Percentiles rank a stretch among this genome's conserved stretches.
phyloP scores from a whole-genome alignment of 2,329 filamentous ascomycete species.

The Chrysosporium keratinophilum region DNA sequence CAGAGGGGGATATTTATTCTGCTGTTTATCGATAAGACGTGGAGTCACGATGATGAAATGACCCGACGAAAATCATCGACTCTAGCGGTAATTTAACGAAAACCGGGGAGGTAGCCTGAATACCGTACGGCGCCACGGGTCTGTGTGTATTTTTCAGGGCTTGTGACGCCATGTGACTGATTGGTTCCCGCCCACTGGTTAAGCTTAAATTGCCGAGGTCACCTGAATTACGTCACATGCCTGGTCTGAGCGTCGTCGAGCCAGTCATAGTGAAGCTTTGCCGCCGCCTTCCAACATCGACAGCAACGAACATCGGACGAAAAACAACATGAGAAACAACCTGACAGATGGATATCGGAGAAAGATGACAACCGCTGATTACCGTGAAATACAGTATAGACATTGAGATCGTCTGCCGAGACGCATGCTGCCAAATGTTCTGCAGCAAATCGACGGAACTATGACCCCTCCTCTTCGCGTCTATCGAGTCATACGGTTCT shows the following conservation, averaged over 20 bases:
- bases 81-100: too few species aligned
- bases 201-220: constrained; percentile 5
- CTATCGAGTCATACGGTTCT: too few species aligned
- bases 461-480: too few species aligned
- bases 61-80: background rate
- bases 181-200: constrained; percentile 1
- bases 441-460: background rate
- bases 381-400: too few species aligned
- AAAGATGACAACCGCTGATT: too few species aligned
- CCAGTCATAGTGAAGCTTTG: background rate
- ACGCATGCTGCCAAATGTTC: background rate
- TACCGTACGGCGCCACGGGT: background rate
- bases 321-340: background rate
- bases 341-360: background rate
- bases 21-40: constrained; percentile 1
- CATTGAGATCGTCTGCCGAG: background rate
- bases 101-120: background rate
- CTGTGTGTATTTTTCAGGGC: constrained; percentile 1
- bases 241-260: background rate
- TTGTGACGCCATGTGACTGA: background rate
- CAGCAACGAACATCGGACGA: background rate
- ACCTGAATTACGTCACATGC: background rate
- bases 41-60: constrained; percentile 1
- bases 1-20: background rate
- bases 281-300: background rate